phyloP scores from a whole-genome alignment of 2,329 filamentous ascomycete genomes.

The Colletotrichum tropicale region DNA sequence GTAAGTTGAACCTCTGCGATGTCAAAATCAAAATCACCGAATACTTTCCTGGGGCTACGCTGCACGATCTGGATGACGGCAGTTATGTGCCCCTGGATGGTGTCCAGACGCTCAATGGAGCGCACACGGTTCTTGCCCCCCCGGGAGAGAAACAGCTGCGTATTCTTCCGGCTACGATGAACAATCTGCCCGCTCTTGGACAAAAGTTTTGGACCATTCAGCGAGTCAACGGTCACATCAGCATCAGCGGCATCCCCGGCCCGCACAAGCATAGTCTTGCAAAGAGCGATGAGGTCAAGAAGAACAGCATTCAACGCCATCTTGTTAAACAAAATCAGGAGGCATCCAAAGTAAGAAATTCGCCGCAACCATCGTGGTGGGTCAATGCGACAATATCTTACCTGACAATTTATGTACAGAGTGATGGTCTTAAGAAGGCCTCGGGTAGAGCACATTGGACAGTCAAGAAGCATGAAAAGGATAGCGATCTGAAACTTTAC shows the following conservation, averaged over 20 bases:
- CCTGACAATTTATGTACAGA: background rate
- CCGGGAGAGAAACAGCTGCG: constrained; percentile 9
- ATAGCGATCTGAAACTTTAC: constrained; percentile 76
- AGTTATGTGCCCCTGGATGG: constrained; percentile 8
- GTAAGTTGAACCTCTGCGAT: constrained; percentile 80
- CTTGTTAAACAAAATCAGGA: constrained; percentile 69
- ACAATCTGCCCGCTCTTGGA: constrained; percentile 1
- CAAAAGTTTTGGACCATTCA: constrained; percentile 76
- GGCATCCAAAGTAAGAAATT: constrained; percentile 66
- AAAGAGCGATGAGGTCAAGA: constrained; percentile 81
- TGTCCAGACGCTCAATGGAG: constrained; percentile 18
- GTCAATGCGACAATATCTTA: background rate
- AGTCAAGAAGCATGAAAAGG: constrained; percentile 71
- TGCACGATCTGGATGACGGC: constrained; percentile 28
- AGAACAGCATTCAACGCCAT: constrained; percentile 75
- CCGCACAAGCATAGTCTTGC: constrained; percentile 77
- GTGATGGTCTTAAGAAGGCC: constrained; percentile 58
- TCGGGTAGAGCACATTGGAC: constrained; percentile 74
- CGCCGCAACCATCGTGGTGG: constrained; percentile 39
- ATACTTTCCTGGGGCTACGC: constrained; percentile 65
- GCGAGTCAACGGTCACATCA: constrained; percentile 77
- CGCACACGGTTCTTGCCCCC: constrained; percentile 23
- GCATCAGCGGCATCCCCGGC: constrained; percentile 69
- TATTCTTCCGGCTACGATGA: constrained; percentile 22
- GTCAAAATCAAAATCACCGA: constrained; percentile 89